A percentile compares a stretch with the other conserved stretches of the same genome.
Conservation (phyloP, 2,329 filamentous ascomycete species). For the Diaporthe nobilis region DNA sequence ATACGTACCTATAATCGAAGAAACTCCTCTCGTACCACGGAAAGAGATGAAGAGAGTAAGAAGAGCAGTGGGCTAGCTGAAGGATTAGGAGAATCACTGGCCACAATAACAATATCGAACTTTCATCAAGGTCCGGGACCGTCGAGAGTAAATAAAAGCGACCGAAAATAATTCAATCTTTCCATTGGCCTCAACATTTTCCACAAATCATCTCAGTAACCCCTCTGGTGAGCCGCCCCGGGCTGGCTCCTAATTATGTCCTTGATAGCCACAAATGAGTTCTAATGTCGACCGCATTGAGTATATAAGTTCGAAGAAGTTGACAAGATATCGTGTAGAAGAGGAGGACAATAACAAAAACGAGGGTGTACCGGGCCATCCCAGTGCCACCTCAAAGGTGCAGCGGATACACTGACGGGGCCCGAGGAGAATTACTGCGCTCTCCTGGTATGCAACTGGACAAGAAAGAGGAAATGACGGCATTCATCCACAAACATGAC, state of each 20-base stretch:
- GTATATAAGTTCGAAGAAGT: no score
- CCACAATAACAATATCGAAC: no score
- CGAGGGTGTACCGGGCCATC: neutral
- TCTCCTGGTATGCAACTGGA: neutral
- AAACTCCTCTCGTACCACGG: neutral
- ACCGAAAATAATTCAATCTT: neutral
- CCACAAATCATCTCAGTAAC: neutral
- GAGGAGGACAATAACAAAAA: neutral
- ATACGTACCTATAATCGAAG: neutral
- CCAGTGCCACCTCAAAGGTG: neutral
- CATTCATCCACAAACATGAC: neutral
- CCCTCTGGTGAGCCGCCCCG: neutral
- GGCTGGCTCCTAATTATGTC: neutral
- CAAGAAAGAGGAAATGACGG: neutral
- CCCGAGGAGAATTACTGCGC: neutral
- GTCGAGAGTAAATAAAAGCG: neutral
- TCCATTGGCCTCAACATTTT: neutral
- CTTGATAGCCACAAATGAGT: neutral
- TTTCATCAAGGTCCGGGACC: no score
- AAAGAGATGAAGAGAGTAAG: neutral
- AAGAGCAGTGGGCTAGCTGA: no score
- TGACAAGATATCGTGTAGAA: no score
- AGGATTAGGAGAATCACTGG: no score
- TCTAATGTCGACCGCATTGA: no score
- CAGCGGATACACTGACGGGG: neutral